Evolutionary conservation across 2,329 filamentous ascomycete species (phyloP), one percentile per base, ranked within the genome.

Genomic region (Onygenales sp.): DNA sequence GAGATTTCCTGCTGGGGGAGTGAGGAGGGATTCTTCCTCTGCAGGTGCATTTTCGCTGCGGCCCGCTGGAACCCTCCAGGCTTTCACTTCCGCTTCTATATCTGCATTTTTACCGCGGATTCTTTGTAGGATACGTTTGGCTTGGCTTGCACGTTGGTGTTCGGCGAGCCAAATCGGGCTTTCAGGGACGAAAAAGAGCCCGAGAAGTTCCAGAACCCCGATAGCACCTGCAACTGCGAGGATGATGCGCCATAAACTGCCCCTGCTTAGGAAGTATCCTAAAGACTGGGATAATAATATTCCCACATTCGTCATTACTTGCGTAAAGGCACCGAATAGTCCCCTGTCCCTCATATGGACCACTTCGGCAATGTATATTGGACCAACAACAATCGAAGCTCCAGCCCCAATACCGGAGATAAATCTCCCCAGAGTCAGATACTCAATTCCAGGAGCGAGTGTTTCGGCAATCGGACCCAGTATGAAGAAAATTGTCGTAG

Each of bases 351-450:
- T 73, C 0, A 82, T 82, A 3, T 92, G 93, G 0, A 91, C 85
- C 31, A 96, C 81, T 70, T 98, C 93, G 45, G 89, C 91, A 61
- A 98, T 89, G 74, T 95, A 98, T 17, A 98, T 81, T 0, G 93
- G 93, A 2, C 94, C 90, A 38, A 96, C 88, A 17, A 98, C 93
- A 2, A 93, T 92, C 1, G 90, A 83, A 2, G 90, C 89, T 21
- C 93, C 93, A 5, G 90, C 90, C 6, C 88, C 91, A 1, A 95
- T 67, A 9, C 93, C 93, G 7, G 87, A 85, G 11, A 97, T 66
- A 21, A 95, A 75, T 21, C 93, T 81, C 5, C 92, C 93, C 13
- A 87, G 57, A 0, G 81, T 80, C 70, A 98, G 76, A 33, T 86
- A 66, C 2, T 78, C 70, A 14, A 94, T 85, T 41, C 78, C 82